Percentiles rank a stretch among this genome's conserved stretches.
phyloP scores from a whole-genome alignment of 805 yeast genomes.

The Zygoascus flipseniorum region DNA sequence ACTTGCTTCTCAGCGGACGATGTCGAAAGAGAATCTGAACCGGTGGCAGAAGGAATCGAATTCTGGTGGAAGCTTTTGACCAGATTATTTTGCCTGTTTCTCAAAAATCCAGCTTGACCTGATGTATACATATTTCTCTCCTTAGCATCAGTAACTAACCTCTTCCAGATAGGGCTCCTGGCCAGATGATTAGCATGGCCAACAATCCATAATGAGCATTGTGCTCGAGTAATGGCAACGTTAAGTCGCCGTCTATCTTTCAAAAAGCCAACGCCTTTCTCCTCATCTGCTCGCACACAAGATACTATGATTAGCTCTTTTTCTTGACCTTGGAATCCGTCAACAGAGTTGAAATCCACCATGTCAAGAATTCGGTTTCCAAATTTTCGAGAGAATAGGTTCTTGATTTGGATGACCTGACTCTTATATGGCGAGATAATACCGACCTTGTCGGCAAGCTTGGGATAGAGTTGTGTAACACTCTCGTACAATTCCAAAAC shows the following conservation, averaged over 20 bases:
- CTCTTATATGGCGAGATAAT: conserved; percentile 92
- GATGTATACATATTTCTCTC: conserved; percentile 4
- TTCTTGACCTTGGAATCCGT: conserved; percentile 98
- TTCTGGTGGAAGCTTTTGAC: background rate
- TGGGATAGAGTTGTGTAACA: conserved; percentile 18
- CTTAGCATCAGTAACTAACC: conserved; percentile 39
- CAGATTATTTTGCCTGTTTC: background rate
- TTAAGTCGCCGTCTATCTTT: conserved; percentile 93
- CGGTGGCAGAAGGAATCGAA: too few species aligned
- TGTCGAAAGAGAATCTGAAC: too few species aligned
- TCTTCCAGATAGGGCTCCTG: conserved; percentile 46
- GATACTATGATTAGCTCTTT: conserved; percentile 90
- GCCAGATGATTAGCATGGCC: conserved; percentile 37
- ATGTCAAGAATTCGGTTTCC: conserved; percentile 57
- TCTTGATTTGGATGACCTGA: conserved; percentile 56
- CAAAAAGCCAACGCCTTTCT: conserved; percentile 68
- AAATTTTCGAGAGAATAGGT: conserved; percentile 46
- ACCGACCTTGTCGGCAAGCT: conserved; percentile 53
- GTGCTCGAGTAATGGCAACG: conserved; percentile 92
- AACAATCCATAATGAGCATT: conserved; percentile 83
- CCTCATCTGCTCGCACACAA: conserved; percentile 80
- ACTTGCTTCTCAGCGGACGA: too few species aligned
- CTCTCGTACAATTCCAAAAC: conserved; percentile 58
- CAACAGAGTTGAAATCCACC: conserved; percentile 89
- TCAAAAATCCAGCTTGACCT: conserved; percentile 6